Conservation (phyloP, 495 filamentous ascomycete genomes). For the Aspergillus nanangensis region DNA sequence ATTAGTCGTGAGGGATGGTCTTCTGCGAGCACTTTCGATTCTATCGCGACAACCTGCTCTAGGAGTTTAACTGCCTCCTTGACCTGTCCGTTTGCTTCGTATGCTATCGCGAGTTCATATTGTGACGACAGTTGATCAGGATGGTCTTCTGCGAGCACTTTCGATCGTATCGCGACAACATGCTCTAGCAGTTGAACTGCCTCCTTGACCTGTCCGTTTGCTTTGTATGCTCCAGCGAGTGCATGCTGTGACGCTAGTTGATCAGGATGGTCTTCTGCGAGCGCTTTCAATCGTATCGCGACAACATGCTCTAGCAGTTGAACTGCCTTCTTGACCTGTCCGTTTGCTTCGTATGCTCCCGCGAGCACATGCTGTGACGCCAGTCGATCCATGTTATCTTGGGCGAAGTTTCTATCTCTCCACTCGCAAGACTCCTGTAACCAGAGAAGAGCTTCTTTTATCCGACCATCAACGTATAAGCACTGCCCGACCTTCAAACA, state of each 20-base stretch:
- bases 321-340: slow-evolving; percentile 26
- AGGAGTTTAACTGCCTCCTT: slow-evolving; percentile 24
- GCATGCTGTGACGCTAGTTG: slow-evolving; percentile 21
- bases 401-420: slow-evolving; percentile 2
- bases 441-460: slow-evolving; percentile 23
- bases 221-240: slow-evolving; percentile 25
- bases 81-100: slow-evolving; percentile 18
- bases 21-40: background rate
- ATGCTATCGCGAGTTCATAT: slow-evolving; percentile 26
- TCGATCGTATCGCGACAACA: slow-evolving; percentile 24
- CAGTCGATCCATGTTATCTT: background rate
- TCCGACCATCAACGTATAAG: slow-evolving; percentile 15
- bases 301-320: slow-evolving; percentile 29
- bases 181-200: slow-evolving; percentile 23
- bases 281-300: slow-evolving; percentile 13
- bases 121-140: slow-evolving; percentile 24
- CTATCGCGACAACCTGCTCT: slow-evolving; percentile 24
- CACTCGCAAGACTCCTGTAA: slow-evolving; percentile 18
- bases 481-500: slow-evolving; percentile 12
- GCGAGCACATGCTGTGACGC: slow-evolving; percentile 23
- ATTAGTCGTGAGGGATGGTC: background rate
- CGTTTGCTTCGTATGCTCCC: slow-evolving; percentile 16
- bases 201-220: slow-evolving; percentile 19
- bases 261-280: slow-evolving; percentile 19
- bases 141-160: slow-evolving; percentile 17